Evolutionary conservation across 1,139 yeast genomes (phyloP).

Genomic region (Torulaspora globosa): DNA sequence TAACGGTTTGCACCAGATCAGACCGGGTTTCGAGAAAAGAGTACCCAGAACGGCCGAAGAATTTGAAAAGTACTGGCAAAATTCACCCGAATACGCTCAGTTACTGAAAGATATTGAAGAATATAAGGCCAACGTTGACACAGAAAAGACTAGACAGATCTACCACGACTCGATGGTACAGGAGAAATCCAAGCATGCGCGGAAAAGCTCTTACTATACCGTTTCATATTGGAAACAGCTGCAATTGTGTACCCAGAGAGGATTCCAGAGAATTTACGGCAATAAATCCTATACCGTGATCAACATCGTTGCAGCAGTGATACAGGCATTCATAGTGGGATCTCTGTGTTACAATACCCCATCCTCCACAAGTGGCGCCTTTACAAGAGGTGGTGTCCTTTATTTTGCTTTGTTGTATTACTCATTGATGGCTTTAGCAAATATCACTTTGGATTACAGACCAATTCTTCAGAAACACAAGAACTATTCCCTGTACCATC

Average conservation of each 20-base stretch:
- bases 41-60: slow-evolving; percentile 71
- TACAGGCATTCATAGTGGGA: slow-evolving; percentile 52
- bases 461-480: slow-evolving; percentile 55
- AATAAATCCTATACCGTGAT: slow-evolving; percentile 49
- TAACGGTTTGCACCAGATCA: slow-evolving; percentile 34
- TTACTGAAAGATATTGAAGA: slow-evolving; percentile 44
- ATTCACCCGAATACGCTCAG: slow-evolving; percentile 49
- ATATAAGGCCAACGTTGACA: slow-evolving; percentile 40
- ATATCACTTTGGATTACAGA: slow-evolving; percentile 49
- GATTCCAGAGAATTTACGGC: slow-evolving; percentile 49
- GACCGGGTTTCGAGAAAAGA: slow-evolving; percentile 50
- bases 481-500: slow-evolving; percentile 53
- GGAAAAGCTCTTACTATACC: slow-evolving; percentile 47
- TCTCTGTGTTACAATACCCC: slow-evolving; percentile 44
- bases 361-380: slow-evolving; percentile 46
- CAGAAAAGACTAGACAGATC: slow-evolving; percentile 41
- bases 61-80: slow-evolving; percentile 61
- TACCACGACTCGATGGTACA: slow-evolving; percentile 42
- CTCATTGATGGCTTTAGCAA: slow-evolving; percentile 54
- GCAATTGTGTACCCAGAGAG: slow-evolving; percentile 45
- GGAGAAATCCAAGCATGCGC: slow-evolving; percentile 40
- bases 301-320: slow-evolving; percentile 44
- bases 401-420: slow-evolving; percentile 53
- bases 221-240: slow-evolving; percentile 47
- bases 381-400: slow-evolving; percentile 55